phyloP scores from a whole-genome alignment of 1,284 basidiomycete species.

The Cryptococcus sp. region DNA sequence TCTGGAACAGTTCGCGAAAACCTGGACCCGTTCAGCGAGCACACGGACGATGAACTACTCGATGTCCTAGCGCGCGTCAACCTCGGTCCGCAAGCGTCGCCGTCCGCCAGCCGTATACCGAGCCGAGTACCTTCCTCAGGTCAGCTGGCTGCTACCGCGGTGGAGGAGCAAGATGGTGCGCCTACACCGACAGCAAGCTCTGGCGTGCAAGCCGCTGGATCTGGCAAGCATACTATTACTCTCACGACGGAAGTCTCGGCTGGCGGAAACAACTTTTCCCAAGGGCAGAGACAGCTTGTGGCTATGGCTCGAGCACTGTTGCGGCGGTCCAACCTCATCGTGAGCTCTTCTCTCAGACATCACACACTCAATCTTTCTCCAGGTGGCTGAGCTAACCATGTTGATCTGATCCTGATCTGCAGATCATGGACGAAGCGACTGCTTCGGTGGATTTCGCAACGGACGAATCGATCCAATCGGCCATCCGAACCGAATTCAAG shows the following conservation, averaged over 20 bases:
- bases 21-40: slow-evolving; percentile 81
- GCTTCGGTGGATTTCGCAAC: slow-evolving; percentile 78
- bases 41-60: slow-evolving; percentile 74
- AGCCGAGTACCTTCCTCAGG: slow-evolving; percentile 22
- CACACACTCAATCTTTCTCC: neutral
- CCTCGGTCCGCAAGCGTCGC: slow-evolving; percentile 29
- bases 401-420: neutral
- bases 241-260: slow-evolving; percentile 73
- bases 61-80: slow-evolving; percentile 53
- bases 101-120: slow-evolving; percentile 19
- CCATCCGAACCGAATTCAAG: slow-evolving; percentile 76
- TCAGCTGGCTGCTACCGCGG: slow-evolving; percentile 25
- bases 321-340: slow-evolving; percentile 69
- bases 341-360: slow-evolving; percentile 21
- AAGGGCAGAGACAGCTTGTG: slow-evolving; percentile 79
- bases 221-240: slow-evolving; percentile 61
- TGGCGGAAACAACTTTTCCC: slow-evolving; percentile 79
- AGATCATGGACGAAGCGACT: slow-evolving; percentile 79
- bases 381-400: neutral
- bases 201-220: slow-evolving; percentile 28
- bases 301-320: slow-evolving; percentile 70
- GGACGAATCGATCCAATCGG: slow-evolving; percentile 67
- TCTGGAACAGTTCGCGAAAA: slow-evolving; percentile 83
- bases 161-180: slow-evolving; percentile 4
- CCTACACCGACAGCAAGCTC: slow-evolving; percentile 9